A percentile compares a stretch with the other conserved stretches of the same genome.
Evolutionary conservation across 2,329 filamentous ascomycete species (phyloP).

Genomic region (Clarireedia monteithiana): DNA sequence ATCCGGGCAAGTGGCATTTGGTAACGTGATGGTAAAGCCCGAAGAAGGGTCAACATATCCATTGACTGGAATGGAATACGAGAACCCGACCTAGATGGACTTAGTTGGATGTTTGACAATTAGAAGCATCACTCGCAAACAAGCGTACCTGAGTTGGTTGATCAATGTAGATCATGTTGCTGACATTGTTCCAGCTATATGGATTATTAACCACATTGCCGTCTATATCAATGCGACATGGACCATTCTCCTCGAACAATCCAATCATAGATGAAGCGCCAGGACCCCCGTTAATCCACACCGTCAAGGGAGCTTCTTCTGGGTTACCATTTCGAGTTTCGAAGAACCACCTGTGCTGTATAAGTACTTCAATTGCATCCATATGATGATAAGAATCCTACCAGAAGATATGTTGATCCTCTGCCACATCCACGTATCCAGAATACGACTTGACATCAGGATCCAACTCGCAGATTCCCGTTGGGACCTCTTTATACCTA

Average conservation of each 20-base stretch:
- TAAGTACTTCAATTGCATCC: too few species aligned
- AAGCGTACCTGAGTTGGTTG: constrained; percentile 21
- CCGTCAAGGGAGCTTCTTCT: constrained; percentile 41
- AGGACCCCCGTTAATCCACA: constrained; percentile 62
- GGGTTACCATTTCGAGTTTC: constrained; percentile 39
- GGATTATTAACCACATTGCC: constrained; percentile 31
- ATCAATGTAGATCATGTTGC: constrained; percentile 40
- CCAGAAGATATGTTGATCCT: constrained; percentile 35
- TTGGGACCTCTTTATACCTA: constrained; percentile 40
- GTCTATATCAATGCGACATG: constrained; percentile 35
- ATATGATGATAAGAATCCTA: neutral
- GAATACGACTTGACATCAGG: constrained; percentile 36
- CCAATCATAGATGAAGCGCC: constrained; percentile 56
- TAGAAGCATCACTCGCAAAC: neutral
- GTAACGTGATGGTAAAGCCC: constrained; percentile 34
- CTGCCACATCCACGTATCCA: constrained; percentile 36
- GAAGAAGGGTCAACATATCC: constrained; percentile 11
- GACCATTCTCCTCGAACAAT: constrained; percentile 52
- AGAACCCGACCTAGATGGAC: constrained; percentile 20
- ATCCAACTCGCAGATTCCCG: constrained; percentile 38
- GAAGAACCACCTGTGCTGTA: constrained; percentile 33
- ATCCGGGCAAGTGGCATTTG: constrained; percentile 41
- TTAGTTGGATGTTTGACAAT: neutral
- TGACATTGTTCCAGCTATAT: constrained; percentile 55
- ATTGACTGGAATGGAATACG: constrained; percentile 32